Base-by-base conservation (phyloP, 148 eudicot genomes). In the Selenicereus undatus region DNA sequence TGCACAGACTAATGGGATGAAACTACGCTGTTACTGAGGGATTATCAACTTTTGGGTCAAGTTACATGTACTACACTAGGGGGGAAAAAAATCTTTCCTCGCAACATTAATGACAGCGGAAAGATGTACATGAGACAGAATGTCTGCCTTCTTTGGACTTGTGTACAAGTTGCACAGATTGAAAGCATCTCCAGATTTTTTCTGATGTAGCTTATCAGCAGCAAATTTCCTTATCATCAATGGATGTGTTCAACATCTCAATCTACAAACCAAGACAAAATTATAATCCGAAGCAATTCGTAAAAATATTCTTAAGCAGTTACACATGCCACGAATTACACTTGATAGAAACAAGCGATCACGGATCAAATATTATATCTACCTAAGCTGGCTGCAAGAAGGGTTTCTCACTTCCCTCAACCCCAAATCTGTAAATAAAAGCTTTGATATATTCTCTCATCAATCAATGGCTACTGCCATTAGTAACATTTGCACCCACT, bases 91-190 rank as follows among this genome's bases (percentile, higher is more conserved):
- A 50, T 79, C 65, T 70, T 51, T 26, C 69, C 70, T 79, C 68
- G 14, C 11, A 1, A 64, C 35, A 52, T 11, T 29, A 30, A 66
- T 51, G 66, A 71, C 66, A 79, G n/a, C 24, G 32, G 76, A 79
- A 71, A 30, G 22, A 48, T 50, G 32, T 71, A 79, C 81, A 79
- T 1, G 45, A 79, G 39, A 79, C 80, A 79, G 50, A 43, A 71
- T 43, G 65, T 30, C 11, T 54, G 51, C 64, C 76, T 36, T 52
- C 62, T 29, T 50, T 32, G 32, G 81, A 69, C 48, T 52, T 22
- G 69, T 54, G 22, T 74, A 48, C 68, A 32, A 27, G 50, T 39
- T 71, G 39, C 21, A 62, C 45, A 68, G 42, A 29, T 48, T 29
- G 39, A n/a, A 78, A 43, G 54, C 56, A 71, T n/a, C 39, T 52